Evolutionary conservation across 805 yeast genomes (phyloP).

Genomic region (Candida coquimbonensis): DNA sequence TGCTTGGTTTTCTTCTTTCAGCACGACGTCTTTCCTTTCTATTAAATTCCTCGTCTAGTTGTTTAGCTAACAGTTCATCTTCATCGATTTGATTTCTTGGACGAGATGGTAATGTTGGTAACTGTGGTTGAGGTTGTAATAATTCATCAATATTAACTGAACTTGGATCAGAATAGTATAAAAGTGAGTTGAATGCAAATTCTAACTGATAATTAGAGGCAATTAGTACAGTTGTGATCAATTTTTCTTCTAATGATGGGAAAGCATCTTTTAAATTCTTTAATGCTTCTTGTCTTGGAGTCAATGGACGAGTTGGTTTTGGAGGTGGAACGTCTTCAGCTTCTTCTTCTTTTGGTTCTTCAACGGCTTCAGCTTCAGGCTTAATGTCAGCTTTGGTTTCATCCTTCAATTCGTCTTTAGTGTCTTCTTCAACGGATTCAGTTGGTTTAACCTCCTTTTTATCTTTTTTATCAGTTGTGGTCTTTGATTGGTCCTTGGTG

Average conservation of each 20-base stretch:
- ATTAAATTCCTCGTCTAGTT: slow-evolving; percentile 61
- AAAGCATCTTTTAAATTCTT: slow-evolving; percentile 76
- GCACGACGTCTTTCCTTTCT: slow-evolving; percentile 22
- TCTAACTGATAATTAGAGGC: slow-evolving; percentile 80
- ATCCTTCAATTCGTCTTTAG: slow-evolving; percentile 3
- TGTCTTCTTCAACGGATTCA: slow-evolving; percentile 9
- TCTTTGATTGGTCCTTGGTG: slow-evolving; percentile 3
- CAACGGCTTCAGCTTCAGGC: slow-evolving; percentile 7
- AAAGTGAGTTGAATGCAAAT: slow-evolving; percentile 81
- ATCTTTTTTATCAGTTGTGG: background rate
- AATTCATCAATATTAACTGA: slow-evolving; percentile 40
- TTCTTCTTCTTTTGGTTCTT: slow-evolving; percentile 6
- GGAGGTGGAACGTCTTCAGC: slow-evolving; percentile 32
- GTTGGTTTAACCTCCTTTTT: background rate
- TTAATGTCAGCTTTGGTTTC: background rate
- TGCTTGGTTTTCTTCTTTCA: slow-evolving; percentile 19
- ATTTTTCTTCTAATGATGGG: slow-evolving; percentile 66
- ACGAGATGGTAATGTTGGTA: slow-evolving; percentile 30
- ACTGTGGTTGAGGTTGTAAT: slow-evolving; percentile 16
- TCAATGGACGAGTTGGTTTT: slow-evolving; percentile 52
- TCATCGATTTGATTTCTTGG: slow-evolving; percentile 36
- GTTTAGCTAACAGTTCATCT: slow-evolving; percentile 81
- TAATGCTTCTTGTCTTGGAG: slow-evolving; percentile 48
- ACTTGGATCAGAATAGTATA: slow-evolving; percentile 71
- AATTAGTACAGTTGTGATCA: slow-evolving; percentile 70